Conservation (phyloP, 129 eudicot species). For the Lonicera japonica region DNA sequence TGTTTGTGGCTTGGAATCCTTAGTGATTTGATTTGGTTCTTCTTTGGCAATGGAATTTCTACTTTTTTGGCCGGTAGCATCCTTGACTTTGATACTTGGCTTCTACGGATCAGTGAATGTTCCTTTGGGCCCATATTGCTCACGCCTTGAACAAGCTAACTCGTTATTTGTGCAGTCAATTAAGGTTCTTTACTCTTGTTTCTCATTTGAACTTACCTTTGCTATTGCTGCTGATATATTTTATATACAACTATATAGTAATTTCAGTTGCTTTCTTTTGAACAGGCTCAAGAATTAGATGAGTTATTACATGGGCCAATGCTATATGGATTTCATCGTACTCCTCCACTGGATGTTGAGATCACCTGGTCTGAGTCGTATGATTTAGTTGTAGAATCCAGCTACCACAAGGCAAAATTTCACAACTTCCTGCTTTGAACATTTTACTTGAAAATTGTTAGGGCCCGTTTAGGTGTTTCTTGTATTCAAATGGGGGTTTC, state of each 20-base stretch:
- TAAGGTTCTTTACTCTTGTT: constrained; percentile 7
- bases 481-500: neutral
- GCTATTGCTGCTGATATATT: neutral
- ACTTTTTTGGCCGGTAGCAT: constrained; percentile 9
- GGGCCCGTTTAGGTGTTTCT: neutral
- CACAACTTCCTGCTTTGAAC: neutral
- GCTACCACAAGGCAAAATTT: constrained; percentile 13
- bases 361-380: constrained; percentile 17
- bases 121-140: constrained; percentile 19
- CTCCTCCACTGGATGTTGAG: constrained; percentile 19
- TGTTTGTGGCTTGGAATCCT: neutral
- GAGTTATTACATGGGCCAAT: constrained; percentile 11
- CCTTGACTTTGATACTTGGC: constrained; percentile 17
- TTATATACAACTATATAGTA: neutral
- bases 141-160: constrained; percentile 11
- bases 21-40: neutral
- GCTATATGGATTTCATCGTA: constrained; percentile 22
- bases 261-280: neutral
- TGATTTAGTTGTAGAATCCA: constrained; percentile 1
- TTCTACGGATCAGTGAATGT: constrained; percentile 18
- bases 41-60: neutral
- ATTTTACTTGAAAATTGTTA: neutral
- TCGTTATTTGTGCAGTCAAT: constrained; percentile 18
- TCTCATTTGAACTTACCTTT: neutral
- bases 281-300: constrained; percentile 10